Evolutionary conservation across 768 basidiomycete genomes (phyloP).

Genomic region (Amyloporia xantha): DNA sequence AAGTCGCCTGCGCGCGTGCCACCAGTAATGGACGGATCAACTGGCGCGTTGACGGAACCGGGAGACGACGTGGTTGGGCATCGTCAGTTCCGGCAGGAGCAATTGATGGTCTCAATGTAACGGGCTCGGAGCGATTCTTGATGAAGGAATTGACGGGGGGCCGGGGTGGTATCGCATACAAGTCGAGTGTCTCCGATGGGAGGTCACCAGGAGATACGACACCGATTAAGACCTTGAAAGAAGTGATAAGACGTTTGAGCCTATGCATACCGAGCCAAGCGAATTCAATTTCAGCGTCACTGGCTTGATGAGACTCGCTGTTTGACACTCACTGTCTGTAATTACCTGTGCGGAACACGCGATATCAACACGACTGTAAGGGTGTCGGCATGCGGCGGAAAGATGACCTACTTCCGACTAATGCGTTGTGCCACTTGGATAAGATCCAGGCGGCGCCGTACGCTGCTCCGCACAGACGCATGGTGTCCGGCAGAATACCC

Average conservation of each 20-base stretch:
- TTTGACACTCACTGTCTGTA: constrained; percentile 22
- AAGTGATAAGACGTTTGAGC: constrained; percentile 27
- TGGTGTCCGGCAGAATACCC: no score
- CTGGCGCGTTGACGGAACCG: not conserved
- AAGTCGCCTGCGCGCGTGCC: constrained; percentile 12
- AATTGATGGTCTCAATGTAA: not conserved
- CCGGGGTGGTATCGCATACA: constrained; percentile 9
- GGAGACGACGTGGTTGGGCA: not conserved
- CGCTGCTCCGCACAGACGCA: no score
- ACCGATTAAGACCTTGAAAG: constrained; percentile 33
- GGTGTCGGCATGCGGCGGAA: not conserved
- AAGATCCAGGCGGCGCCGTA: constrained; percentile 28
- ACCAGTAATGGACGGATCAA: constrained; percentile 14
- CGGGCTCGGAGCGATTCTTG: constrained; percentile 7
- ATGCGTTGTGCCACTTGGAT: constrained; percentile 39
- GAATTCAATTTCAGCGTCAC: not conserved
- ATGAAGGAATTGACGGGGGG: constrained; percentile 14
- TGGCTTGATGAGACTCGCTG: no score
- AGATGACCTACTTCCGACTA: constrained; percentile 30
- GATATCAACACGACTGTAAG: no score
- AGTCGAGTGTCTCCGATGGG: constrained; percentile 1
- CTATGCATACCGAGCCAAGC: not conserved
- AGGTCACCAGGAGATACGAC: constrained; percentile 20
- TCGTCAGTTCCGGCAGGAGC: not conserved
- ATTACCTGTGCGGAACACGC: constrained; percentile 23